phyloP scores from a whole-genome alignment of 1,284 basidiomycete genomes.

The Malassezia globosa region DNA sequence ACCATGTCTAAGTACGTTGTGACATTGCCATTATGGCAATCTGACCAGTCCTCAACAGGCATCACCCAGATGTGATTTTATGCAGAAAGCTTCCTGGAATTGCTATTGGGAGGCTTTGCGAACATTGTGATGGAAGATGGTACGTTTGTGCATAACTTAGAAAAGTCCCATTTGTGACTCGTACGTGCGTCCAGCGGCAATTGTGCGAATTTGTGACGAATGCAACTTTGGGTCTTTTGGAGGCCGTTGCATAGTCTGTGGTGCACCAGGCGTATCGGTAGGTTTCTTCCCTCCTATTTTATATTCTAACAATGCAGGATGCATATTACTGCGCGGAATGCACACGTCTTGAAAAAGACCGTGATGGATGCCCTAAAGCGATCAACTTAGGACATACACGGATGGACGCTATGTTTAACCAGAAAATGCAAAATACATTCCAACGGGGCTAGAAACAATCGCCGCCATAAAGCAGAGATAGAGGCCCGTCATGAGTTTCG shows the following conservation, averaged over 20 bases:
- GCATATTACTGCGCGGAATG: slow-evolving; percentile 53
- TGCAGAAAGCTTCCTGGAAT: slow-evolving; percentile 92
- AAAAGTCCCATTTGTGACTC: slow-evolving; percentile 93
- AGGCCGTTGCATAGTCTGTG: slow-evolving; percentile 88
- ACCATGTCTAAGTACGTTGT: slow-evolving; percentile 28
- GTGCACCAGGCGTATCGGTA: slow-evolving; percentile 38
- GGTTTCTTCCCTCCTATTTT: no score
- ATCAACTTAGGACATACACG: slow-evolving; percentile 68
- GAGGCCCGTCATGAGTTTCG: no score
- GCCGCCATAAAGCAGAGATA: no score
- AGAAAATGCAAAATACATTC: slow-evolving; percentile 9
- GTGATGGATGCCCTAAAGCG: slow-evolving; percentile 97
- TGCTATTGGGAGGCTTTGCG: slow-evolving; percentile 86
- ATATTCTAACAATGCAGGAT: slow-evolving; percentile 21
- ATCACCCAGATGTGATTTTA: slow-evolving; percentile 73
- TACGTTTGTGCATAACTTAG: slow-evolving; percentile 48
- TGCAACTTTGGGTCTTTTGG: slow-evolving; percentile 96
- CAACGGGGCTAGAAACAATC: slow-evolving; percentile 15
- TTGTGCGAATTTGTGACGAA: slow-evolving; percentile 96
- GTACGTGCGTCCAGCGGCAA: slow-evolving; percentile 91
- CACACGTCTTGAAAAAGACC: slow-evolving; percentile 86
- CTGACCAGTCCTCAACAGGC: slow-evolving; percentile 20
- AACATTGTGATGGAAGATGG: slow-evolving; percentile 99
- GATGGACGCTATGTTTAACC: slow-evolving; percentile 38
- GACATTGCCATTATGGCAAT: neutral